Evolutionary conservation across 2,329 filamentous ascomycete species (phyloP).

Genomic region (Aspergillus unguis): DNA sequence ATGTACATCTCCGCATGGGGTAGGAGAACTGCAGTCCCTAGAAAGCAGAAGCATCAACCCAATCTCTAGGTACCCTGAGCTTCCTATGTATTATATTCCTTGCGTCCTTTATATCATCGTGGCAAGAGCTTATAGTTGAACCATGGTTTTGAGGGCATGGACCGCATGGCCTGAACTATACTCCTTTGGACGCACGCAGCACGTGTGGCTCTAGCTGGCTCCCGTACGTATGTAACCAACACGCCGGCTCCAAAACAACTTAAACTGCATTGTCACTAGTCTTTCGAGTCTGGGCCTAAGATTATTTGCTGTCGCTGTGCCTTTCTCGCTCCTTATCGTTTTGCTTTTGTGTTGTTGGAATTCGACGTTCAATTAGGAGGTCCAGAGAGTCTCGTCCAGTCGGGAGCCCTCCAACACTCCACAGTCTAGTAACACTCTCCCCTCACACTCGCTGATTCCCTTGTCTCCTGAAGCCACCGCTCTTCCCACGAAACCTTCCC

Average conservation of each 20-base stretch:
- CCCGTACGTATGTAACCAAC: background rate
- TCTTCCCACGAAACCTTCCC: slow-evolving; percentile 13
- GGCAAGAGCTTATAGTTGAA: too few relatives aligned
- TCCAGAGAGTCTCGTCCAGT: slow-evolving; percentile 1
- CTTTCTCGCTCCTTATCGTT: slow-evolving; percentile 5
- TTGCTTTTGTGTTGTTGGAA: background rate
- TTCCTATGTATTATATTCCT: too few relatives aligned
- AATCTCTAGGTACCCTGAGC: background rate
- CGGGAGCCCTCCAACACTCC: slow-evolving; percentile 9
- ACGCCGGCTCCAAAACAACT: background rate
- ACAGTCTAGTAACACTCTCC: slow-evolving; percentile 5
- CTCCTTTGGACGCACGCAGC: background rate
- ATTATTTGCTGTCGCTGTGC: slow-evolving; percentile 3
- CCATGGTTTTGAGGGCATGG: too few relatives aligned
- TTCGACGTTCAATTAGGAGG: slow-evolving; percentile 4
- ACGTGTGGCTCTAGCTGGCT: background rate
- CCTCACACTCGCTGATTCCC: background rate
- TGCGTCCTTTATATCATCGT: too few relatives aligned
- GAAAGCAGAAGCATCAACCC: background rate
- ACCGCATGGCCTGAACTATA: too few relatives aligned
- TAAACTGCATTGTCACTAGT: background rate
- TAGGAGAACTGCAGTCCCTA: background rate
- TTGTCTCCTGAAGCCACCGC: slow-evolving; percentile 18
- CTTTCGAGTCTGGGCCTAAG: slow-evolving; percentile 2
- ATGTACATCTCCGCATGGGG: background rate